phyloP scores from a whole-genome alignment of 2,329 filamentous ascomycete genomes.

The Lasiodiplodia sp. region DNA sequence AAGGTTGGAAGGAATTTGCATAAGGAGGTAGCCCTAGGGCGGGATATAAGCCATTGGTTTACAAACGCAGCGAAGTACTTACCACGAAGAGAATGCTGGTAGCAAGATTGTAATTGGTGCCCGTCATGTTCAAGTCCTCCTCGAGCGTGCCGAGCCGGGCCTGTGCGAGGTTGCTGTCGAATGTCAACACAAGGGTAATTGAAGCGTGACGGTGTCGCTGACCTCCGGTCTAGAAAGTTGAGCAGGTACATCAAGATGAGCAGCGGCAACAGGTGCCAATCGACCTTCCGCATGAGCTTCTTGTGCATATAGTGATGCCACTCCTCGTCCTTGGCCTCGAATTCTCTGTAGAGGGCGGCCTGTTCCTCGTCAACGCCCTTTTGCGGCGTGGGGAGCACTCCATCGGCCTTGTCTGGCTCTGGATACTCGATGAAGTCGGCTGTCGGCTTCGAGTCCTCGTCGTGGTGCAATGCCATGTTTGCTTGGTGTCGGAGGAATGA shows the following conservation, averaged over 20 bases:
- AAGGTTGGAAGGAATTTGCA: constrained; percentile 69
- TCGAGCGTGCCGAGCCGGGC: constrained; percentile 54
- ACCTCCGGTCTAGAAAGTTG: constrained; percentile 39
- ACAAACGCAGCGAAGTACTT: not conserved
- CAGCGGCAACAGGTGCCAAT: constrained; percentile 40
- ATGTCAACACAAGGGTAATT: not conserved
- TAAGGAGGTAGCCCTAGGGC: constrained; percentile 61
- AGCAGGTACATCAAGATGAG: constrained; percentile 41
- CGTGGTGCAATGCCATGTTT: constrained; percentile 3
- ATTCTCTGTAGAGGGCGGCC: constrained; percentile 14
- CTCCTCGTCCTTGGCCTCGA: constrained; percentile 23
- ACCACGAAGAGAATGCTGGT: constrained; percentile 67
- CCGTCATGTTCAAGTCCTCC: constrained; percentile 39
- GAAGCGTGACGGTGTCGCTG: not conserved
- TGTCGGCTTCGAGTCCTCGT: constrained; percentile 15
- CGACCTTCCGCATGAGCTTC: constrained; percentile 41
- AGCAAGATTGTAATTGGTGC: constrained; percentile 67
- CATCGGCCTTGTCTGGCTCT: constrained; percentile 1
- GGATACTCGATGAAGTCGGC: constrained; percentile 26
- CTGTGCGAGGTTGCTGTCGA: constrained; percentile 74
- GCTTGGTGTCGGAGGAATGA: not conserved
- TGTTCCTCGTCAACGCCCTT: constrained; percentile 23
- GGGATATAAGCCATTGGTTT: not conserved
- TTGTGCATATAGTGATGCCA: constrained; percentile 39
- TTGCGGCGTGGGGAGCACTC: not conserved